Evolutionary conservation across 129 eudicot species (phyloP), one percentile per base, ranked within the genome.

Genomic region (Rutidosis leptorrhynchoides): DNA sequence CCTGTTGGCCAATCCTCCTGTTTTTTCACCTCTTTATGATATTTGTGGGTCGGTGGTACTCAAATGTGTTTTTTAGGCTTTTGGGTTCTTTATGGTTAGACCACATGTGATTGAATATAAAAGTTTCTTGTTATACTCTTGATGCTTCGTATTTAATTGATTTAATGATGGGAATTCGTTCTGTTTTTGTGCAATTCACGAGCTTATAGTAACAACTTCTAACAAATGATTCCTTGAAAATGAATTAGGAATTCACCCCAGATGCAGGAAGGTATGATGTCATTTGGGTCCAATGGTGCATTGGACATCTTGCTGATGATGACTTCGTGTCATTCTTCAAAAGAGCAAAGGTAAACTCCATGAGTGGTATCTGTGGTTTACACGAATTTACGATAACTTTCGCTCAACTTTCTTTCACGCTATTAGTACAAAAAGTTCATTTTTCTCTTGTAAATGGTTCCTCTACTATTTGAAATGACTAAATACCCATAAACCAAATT

Each of bases 231-330:
- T 46, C 27, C 10, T 51, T 14, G 7, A 8, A 24, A 20, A 53
- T 62, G 74, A 60, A 71, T 33, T 58, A 93, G 98, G 98, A 93
- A 71, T 93, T 93, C 57, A 86, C 88, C 65, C 98, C 98, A 46
- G 96, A 85, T 69, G 58, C 87, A 51, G 77, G 76, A 80, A 86
- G 98, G 75, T 88, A 93, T 45, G 92, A 93, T 69, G 82, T 89
- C 63, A 93, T 93, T 73, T 93, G 98, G 98, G 62, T 93, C 26
- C 98, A 93, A 77, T 93, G 98, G 98, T 93, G 98, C 66, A 93
- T 93, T 24, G 98, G 98, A 16, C 98, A 93, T 89, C 96, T 93
- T 67, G 81, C 98, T 20, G 98, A 93, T 75, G 98, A 93, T 52
- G 98, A 93, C 67, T 80, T 93, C 14, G 72, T 93, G 17, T 74